Percentiles rank a stretch among this genome's conserved stretches.
These are phyloP conservation scores for Geotrichum histeridarum DNA, from an alignment of 1,139 yeast species.

Conservation along the genomic window DNA sequence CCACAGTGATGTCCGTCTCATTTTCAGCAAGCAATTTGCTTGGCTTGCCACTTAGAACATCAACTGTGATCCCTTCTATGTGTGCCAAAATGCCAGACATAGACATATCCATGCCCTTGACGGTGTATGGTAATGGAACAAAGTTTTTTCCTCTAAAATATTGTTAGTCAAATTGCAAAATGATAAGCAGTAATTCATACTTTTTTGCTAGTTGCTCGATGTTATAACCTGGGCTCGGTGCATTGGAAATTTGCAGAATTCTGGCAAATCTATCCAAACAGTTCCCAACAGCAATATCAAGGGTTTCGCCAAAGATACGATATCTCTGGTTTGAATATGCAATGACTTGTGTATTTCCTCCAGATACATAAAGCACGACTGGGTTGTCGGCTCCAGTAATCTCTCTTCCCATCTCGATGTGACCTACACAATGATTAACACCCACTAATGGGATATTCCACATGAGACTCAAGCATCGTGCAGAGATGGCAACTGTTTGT, in stretches of 20 bases:
- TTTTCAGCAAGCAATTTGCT: background rate
- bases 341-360: conserved; percentile 97
- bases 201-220: conserved; percentile 88
- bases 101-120: conserved; percentile 96
- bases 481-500: conserved; percentile 88
- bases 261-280: conserved; percentile 95
- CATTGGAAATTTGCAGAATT: conserved; percentile 78
- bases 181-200: conserved; percentile 11
- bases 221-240: conserved; percentile 96
- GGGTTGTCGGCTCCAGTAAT: conserved; percentile 94
- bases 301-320: conserved; percentile 93
- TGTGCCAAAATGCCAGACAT: conserved; percentile 92
- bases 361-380: conserved; percentile 92
- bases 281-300: conserved; percentile 95
- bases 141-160: conserved; percentile 49
- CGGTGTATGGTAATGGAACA: conserved; percentile 85
- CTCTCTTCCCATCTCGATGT: conserved; percentile 98
- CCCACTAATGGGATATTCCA: conserved; percentile 88
- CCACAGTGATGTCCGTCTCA: conserved; percentile 59
- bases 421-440: conserved; percentile 96
- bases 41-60: conserved; percentile 5
- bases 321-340: conserved; percentile 92
- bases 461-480: conserved; percentile 73
- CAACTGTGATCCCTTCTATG: conserved; percentile 70
- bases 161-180: conserved; percentile 7